Conservation (phyloP, 768 basidiomycete genomes). For the Podaxis sp. region DNA sequence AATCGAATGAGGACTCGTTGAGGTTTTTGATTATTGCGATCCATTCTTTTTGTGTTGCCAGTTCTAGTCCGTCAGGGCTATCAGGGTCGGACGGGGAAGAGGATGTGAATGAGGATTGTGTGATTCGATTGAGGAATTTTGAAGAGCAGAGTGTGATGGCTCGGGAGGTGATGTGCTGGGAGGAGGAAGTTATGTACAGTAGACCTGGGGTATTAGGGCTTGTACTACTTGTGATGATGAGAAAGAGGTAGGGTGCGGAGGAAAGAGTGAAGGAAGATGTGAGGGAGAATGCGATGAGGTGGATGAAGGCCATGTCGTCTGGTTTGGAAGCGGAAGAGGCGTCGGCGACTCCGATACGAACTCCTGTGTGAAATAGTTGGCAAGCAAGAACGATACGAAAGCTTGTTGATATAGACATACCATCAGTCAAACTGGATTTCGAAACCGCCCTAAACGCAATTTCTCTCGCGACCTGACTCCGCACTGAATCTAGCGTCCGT, state of each 20-base stretch:
- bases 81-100: not conserved
- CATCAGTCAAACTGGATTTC: constrained; percentile 49
- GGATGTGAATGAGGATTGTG: constrained; percentile 29
- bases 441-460: constrained; percentile 55
- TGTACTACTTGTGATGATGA: constrained; percentile 49
- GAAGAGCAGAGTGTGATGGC: constrained; percentile 63
- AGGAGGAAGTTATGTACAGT: constrained; percentile 60
- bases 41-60: constrained; percentile 27
- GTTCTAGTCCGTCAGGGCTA: not conserved
- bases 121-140: constrained; percentile 69
- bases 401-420: constrained; percentile 21
- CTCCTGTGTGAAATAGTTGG: constrained; percentile 29
- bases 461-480: constrained; percentile 57
- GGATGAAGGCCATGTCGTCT: constrained; percentile 57
- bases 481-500: constrained; percentile 60
- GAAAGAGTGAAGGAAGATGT: constrained; percentile 39
- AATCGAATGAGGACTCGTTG: constrained; percentile 57
- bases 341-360: constrained; percentile 58
- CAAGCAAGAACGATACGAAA: no score
- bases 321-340: constrained; percentile 49
- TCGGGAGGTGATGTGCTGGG: constrained; percentile 57
- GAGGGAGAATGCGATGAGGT: constrained; percentile 50
- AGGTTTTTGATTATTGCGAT: constrained; percentile 55
- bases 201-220: constrained; percentile 34
- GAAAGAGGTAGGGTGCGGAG: constrained; percentile 45